These are phyloP conservation scores for Xanthoparmelia taractica DNA, from an alignment of 495 filamentous ascomycete genomes.

Conservation along the genomic window DNA sequence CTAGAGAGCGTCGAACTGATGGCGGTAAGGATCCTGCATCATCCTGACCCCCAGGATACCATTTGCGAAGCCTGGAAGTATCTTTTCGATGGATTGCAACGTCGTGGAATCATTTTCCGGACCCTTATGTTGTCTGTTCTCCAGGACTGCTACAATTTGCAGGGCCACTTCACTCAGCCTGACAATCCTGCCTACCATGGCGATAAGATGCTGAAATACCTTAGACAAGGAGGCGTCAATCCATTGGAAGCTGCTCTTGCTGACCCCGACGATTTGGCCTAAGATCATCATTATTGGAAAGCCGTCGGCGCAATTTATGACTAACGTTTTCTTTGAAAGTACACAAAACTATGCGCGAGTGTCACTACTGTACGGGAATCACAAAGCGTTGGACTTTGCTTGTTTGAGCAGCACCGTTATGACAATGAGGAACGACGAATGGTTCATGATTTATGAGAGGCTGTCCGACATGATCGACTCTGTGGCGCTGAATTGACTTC, in stretches of 20 bases:
- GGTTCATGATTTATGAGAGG: background rate
- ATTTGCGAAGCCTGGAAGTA: constrained; percentile 2
- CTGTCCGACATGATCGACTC: background rate
- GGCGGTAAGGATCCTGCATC: background rate
- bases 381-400: background rate
- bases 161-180: background rate
- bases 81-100: background rate
- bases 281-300: background rate
- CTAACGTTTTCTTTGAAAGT: background rate
- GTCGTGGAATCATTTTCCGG: background rate
- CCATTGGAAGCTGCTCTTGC: background rate
- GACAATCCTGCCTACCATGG: background rate
- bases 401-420: background rate
- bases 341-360: background rate
- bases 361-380: background rate
- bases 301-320: background rate
- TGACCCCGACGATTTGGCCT: background rate
- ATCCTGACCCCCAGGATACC: background rate
- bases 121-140: background rate
- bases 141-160: background rate
- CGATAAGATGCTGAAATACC: background rate
- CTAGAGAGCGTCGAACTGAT: background rate
- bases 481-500: background rate
- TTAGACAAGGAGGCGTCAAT: background rate
- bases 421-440: background rate